Evolutionary conservation across 208 protist species (phyloP), one percentile per base, ranked within the genome.

Genomic region (Entamoeba moshkovskii): DNA sequence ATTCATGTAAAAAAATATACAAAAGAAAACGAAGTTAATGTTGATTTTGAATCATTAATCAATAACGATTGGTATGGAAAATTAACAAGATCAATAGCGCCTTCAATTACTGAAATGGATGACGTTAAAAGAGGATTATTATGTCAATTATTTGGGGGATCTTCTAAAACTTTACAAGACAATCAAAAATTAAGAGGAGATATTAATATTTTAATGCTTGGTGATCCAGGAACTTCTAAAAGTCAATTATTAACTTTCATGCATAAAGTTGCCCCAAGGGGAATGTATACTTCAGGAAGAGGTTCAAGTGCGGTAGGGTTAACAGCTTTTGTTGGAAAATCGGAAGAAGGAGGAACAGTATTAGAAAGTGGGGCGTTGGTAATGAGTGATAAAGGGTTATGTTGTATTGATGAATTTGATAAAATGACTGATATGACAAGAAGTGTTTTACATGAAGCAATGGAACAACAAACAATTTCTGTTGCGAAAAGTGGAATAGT

Each of bases 361-460:
- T 95, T 99, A n/a, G 99, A 99, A 95, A 97, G 52, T 46, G 97
- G 98, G 95, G 99, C 99, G 13, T 96, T 99, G 0, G 98, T 99
- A 11, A 96, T 99, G 0, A 98, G 97, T 45, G 99, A 99, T 95
- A 96, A 97, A 13, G 99, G 99, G 85, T 95, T 99, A 29, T 99
- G 99, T 96, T 99, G 99, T 96, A 99, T 99, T 93, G 99, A 99
- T 95, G 99, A 99, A 96, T 99, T 99, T 96, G 99, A 99, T 96
- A 99, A 99, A 96, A 99, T 99, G 98, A 97, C 97, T 94, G 98
- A 99, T 66, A 95, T 96, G 13, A 99, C 98, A 2, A 97, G 99
- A 45, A 98, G 98, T 0, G 98, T 99, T 93, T 96, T 99, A 52
- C 99, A 99, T 95, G 99, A 99, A 96, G 99, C 96, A 42, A 25